phyloP scores from a whole-genome alignment of 116 monocot genomes.

The Iris pallida region DNA sequence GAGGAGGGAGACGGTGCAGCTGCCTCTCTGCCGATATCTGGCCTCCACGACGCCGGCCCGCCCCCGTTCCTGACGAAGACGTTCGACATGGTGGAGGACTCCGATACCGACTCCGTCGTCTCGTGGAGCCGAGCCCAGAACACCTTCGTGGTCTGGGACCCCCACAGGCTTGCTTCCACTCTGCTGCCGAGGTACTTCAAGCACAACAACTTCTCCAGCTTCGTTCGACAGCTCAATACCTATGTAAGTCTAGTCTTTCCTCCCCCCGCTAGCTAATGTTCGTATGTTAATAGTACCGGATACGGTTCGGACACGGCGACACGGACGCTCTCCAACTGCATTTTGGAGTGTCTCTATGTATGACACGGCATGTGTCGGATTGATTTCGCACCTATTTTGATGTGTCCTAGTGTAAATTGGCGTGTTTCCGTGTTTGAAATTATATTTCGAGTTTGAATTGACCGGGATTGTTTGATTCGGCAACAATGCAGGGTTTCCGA shows the following conservation, averaged over 20 bases:
- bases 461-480: too few species aligned
- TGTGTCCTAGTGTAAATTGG: too few species aligned
- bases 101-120: constrained; percentile 20
- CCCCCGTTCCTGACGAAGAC: constrained; percentile 42
- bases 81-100: constrained; percentile 40
- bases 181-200: constrained; percentile 48
- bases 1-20: not conserved
- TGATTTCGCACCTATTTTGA: too few species aligned
- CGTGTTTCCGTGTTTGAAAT: too few species aligned
- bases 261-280: too few species aligned
- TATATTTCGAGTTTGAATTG: too few species aligned
- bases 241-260: constrained; percentile 46
- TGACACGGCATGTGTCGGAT: too few species aligned
- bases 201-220: constrained; percentile 89
- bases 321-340: too few species aligned
- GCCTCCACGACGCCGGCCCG: constrained; percentile 18
- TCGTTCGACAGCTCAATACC: constrained; percentile 80
- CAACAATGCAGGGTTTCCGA: constrained; percentile 36
- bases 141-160: constrained; percentile 37
- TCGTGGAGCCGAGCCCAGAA: constrained; percentile 25
- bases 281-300: too few species aligned
- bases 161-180: constrained; percentile 17
- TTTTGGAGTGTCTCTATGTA: too few species aligned
- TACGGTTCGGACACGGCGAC: too few species aligned
- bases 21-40: constrained; percentile 19